These are phyloP conservation scores for Anethum foeniculum DNA, from an alignment of 140 eudicot species.

Conservation along the genomic window DNA sequence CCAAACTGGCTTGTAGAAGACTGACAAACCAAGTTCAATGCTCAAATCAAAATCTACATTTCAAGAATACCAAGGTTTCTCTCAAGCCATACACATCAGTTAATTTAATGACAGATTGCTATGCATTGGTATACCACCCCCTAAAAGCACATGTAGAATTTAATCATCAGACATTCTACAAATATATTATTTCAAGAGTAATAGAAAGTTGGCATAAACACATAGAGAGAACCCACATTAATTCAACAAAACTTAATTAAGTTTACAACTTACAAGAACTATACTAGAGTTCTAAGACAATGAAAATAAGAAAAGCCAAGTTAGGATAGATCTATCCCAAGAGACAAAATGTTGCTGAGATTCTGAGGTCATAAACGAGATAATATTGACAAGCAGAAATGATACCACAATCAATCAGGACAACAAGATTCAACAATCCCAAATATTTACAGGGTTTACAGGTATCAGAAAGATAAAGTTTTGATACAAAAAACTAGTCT, in stretches of 20 bases:
- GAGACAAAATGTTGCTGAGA: background rate
- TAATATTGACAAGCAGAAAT: background rate
- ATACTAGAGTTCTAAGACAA: background rate
- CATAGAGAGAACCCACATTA: background rate
- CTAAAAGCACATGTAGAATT: background rate
- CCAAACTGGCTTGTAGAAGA: slow-evolving; percentile 61
- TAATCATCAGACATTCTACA: background rate
- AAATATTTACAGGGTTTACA: background rate
- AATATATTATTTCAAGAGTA: background rate
- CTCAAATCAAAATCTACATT: background rate
- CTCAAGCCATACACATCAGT: background rate
- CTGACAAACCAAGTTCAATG: slow-evolving; percentile 54
- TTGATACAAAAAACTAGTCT: background rate
- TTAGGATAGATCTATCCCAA: background rate
- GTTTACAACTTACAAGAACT: background rate
- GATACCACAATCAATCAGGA: background rate
- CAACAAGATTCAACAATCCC: background rate
- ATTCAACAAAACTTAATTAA: background rate
- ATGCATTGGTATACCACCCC: background rate
- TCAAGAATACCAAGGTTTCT: background rate
- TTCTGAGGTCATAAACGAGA: background rate
- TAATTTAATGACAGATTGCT: background rate
- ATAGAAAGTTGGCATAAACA: background rate
- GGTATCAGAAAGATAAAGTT: background rate
- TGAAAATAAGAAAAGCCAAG: background rate